Conservation (phyloP, 805 yeast genomes). For the Debaryomyces castellii region DNA sequence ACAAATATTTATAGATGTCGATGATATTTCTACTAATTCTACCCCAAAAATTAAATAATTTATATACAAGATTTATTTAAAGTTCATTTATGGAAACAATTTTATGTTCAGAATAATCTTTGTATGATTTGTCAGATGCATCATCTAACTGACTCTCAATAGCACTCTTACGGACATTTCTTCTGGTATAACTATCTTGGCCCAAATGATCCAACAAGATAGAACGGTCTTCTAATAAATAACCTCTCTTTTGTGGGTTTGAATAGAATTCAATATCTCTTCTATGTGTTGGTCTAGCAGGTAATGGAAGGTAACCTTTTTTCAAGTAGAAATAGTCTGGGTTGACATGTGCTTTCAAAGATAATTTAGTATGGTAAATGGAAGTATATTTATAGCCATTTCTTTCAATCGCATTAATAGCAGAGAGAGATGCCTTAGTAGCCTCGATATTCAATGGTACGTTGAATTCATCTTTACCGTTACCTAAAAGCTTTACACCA, state of each 20-base stretch:
- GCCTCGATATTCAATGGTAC: constrained; percentile 78
- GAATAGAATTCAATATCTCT: constrained; percentile 80
- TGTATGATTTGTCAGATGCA: constrained; percentile 21
- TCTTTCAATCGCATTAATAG: constrained; percentile 69
- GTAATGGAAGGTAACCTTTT: constrained; percentile 79
- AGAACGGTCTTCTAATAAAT: constrained; percentile 47
- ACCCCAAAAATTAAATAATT: constrained; percentile 1
- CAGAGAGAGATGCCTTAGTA: constrained; percentile 71
- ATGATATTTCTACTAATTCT: constrained; percentile 6
- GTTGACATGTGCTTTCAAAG: constrained; percentile 70
- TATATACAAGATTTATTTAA: constrained; percentile 13
- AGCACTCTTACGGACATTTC: constrained; percentile 29
- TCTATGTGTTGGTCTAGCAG: constrained; percentile 81
- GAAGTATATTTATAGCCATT: constrained; percentile 77
- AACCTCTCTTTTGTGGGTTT: constrained; percentile 71
- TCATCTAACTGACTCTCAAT: constrained; percentile 35
- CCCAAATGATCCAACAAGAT: constrained; percentile 38
- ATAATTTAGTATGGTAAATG: constrained; percentile 59
- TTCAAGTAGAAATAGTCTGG: constrained; percentile 69
- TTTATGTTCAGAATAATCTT: constrained; percentile 14
- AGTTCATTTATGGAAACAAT: constrained; percentile 20
- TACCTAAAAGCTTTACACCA: constrained; percentile 81
- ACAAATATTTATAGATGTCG: constrained; percentile 36
- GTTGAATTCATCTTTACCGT: constrained; percentile 50
- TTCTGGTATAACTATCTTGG: constrained; percentile 15